Base-by-base conservation (phyloP, 805 yeast genomes). In the Kodamaea leandrae region DNA sequence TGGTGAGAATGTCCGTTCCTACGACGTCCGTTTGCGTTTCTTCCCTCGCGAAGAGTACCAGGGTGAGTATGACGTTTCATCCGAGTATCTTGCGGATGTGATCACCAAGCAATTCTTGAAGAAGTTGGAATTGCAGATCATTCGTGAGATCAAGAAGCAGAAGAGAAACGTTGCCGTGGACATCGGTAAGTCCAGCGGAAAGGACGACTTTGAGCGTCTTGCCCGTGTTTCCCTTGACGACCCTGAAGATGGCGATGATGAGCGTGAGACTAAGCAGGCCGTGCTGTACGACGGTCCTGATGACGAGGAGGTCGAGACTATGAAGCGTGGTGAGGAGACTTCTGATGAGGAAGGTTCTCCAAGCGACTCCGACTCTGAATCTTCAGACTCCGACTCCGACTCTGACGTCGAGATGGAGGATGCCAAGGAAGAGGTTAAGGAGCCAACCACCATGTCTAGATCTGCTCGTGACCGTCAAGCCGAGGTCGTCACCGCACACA, bases 251-350 rank as follows among this genome's bases (percentile, higher is more conserved):
- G 81, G 73, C 37, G 75, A 73, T 34, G 83, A 80, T 48, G 87
- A 78, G 46, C 79, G 74, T 54, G 65, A 74, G 45, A 76, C 71
- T 49, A 87, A 88, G 53, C 96, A 90, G 66, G 82, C 95, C 13
- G 91, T 86, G 28, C 88, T 96, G 2, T 88, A 88, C 53, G 98
- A 90, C 49, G 96, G 80, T 12, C 96, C 96, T 24, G 98, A 90
- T 65, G 97, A 90, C 48, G 98, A 88, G 21, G 97, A 90, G 58
- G 71, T 86, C 46, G 97, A 88, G 60, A 86, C 86, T 38, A 86
- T 87, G 90, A 82, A 82, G 64, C 76, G 76, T 55, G 95, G 86
- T 37, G 91, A 84, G 61, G 78, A 83, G 53, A 80, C 90, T 29
- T 80, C 82, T 44, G 88, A 80, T 48, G 93, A 83, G 53, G 83